These are phyloP conservation scores for Cardamine chenopodiifolia DNA, from an alignment of 345 rosid species.

Conservation along the genomic window DNA sequence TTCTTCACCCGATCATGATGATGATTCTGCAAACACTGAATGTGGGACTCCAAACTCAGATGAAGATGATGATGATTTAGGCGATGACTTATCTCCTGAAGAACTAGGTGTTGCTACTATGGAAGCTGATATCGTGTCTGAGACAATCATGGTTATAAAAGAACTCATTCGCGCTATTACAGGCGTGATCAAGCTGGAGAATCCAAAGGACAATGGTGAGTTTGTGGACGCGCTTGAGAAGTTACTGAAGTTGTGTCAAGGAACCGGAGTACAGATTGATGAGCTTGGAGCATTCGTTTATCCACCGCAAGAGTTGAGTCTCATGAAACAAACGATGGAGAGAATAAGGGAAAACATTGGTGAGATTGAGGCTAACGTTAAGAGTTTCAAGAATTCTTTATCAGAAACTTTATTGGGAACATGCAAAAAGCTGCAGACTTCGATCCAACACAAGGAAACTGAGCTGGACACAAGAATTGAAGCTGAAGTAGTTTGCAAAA, in stretches of 20 bases:
- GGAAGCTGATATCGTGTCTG: constrained; percentile 55
- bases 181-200: constrained; percentile 61
- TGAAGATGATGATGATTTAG: constrained; percentile 54
- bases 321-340: constrained; percentile 49
- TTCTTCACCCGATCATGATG: constrained; percentile 9
- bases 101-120: constrained; percentile 66
- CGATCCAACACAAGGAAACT: constrained; percentile 42
- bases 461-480: constrained; percentile 41
- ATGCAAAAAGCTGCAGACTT: constrained; percentile 50
- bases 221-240: constrained; percentile 71
- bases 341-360: constrained; percentile 41
- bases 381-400: constrained; percentile 43
- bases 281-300: constrained; percentile 84
- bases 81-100: constrained; percentile 64
- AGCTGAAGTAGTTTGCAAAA: constrained; percentile 44
- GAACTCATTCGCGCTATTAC: constrained; percentile 66
- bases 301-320: constrained; percentile 70
- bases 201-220: constrained; percentile 45
- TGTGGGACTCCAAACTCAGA: constrained; percentile 24
- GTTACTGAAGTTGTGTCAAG: constrained; percentile 64
- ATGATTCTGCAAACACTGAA: constrained; percentile 37
- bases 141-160: constrained; percentile 54
- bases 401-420: constrained; percentile 51
- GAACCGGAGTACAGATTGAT: constrained; percentile 58
- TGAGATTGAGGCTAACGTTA: constrained; percentile 49